Base-by-base conservation (phyloP, 2,329 filamentous ascomycete species). In the Hortaea sp. region DNA sequence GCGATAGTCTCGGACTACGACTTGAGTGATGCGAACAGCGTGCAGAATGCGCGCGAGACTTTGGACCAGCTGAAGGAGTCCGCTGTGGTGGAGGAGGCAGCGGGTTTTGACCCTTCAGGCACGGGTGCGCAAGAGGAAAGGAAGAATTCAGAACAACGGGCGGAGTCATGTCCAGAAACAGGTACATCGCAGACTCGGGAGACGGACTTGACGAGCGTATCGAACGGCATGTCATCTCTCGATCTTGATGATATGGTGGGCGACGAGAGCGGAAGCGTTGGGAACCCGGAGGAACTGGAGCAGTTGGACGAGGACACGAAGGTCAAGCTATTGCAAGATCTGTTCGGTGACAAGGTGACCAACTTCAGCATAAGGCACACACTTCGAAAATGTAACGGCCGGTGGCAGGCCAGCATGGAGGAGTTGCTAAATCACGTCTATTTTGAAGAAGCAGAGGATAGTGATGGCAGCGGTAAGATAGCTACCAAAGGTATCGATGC, bases 341-440 rank as follows among this genome's bases (percentile, higher is more conserved):
- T 92, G 63, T 94, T 95, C 56, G 78, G 82, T 0, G 76, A 74
- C 1, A 70, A 89, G 38, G 44, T 64, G 5, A 82, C 81, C 41
- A 69, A 69, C 0, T 78, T 81, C 41, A 82, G 85, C 38, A 73
- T 94, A 29, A 69, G 70, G 38, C 76, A 81, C 51, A 78, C 81
- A 0, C 66, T 95, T 43, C 78, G 77, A 53, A 85, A 86, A 57
- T 78, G 74, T 29, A 73, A 77, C 7, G 78, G 82, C 0, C 78
- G 87, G 53, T 77, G 85, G 35, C 77, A 81, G 48, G 72, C 73
- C 10, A 79, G 87, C 1, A 81, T 94, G 51, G 88, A 95, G 56
- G 81, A 88, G 48, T 70, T 97, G 9, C 74, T 95, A 30, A 94
- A 85, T 53, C 73, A 87, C 10, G 79, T 85, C 13, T 88, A 83